Percentiles rank a stretch among this genome's conserved stretches.
Conservation (phyloP, 2,329 filamentous ascomycete genomes). For the Leptographium lundbergii region DNA sequence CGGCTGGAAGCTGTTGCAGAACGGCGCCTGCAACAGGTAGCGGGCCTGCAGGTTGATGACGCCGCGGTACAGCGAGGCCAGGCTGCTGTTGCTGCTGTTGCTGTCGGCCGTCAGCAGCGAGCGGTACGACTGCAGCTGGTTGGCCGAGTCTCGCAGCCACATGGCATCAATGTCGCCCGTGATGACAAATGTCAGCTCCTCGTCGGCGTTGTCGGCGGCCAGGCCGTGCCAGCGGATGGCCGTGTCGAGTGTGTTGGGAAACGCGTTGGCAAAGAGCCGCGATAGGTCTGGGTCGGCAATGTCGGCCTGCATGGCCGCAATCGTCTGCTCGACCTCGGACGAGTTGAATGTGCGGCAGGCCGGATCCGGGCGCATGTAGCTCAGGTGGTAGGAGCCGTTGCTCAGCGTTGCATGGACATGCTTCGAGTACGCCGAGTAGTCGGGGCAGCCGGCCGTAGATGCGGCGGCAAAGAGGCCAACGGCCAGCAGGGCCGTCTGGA, state of each 20-base stretch:
- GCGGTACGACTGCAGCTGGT: constrained; percentile 66
- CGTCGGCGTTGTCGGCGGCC: constrained; percentile 11
- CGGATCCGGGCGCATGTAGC: constrained; percentile 64
- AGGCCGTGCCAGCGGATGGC: constrained; percentile 14
- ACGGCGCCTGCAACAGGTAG: constrained; percentile 58
- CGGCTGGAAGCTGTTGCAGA: constrained; percentile 92
- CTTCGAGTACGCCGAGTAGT: constrained; percentile 49
- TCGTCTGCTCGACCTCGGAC: constrained; percentile 61
- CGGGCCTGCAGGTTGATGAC: constrained; percentile 66
- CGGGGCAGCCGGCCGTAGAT: constrained; percentile 35
- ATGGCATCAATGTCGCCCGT: constrained; percentile 19
- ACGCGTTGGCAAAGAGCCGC: constrained; percentile 59
- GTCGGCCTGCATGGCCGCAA: constrained; percentile 52
- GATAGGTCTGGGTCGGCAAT: constrained; percentile 67
- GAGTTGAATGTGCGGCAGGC: constrained; percentile 75
- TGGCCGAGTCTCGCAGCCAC: constrained; percentile 30
- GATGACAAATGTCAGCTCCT: constrained; percentile 55
- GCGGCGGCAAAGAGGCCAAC: not conserved
- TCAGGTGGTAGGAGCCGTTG: constrained; percentile 60
- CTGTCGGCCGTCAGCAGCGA: constrained; percentile 42
- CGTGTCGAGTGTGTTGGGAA: constrained; percentile 52
- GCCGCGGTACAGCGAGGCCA: constrained; percentile 59
- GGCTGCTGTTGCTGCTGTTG: constrained; percentile 32
- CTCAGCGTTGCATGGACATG: constrained; percentile 58
- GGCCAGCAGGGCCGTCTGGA: not conserved